Evolutionary conservation across 352 stramenopile species (phyloP), one percentile per base, ranked within the genome.

Genomic region (Pseudoperonospora humuli): DNA sequence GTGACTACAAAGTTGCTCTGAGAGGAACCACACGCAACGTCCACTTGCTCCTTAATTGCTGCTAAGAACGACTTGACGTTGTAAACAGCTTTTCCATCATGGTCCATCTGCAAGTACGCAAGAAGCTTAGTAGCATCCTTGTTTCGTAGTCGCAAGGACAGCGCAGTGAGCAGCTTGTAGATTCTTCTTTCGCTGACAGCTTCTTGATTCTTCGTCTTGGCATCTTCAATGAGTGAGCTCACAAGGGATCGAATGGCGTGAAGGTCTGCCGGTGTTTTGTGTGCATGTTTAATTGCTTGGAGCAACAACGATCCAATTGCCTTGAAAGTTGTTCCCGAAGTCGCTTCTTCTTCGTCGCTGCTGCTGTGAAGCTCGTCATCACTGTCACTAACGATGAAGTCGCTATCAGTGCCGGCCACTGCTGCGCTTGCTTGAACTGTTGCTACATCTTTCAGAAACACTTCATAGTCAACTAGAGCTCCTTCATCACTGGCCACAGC

Each of bases 91-190:
- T 41, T 61, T 4, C 65, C 54, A 20, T 61, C 58, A 6, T 52
- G 39, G n/a, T 68, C 53, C 5, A 35, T 47, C 2, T 48, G 56
- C 11, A 84, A 50, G n/a, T 47, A 70, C 8, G 55, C 15, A 3
- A 87, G 46, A 21, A 87, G 40, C 35, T 64, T 49, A n/a, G 61
- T 43, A 2, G 51, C 66, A n/a, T 87, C 72, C 10, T 64, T 67
- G 32, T 73, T 75, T 21, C 53, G 61, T 24, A 87, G 20, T 7
- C 70, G 67, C 15, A 87, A 29, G 2, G 48, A 50, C 6, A 84
- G 42, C 0, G 39, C 58, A 20, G 67, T 70, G 17, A 87, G 49
- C 0, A 76, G 36, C 24, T 81, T 84, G 60, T 81, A 87, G 13
- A 85, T 42, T 18, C 69, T 78, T 29, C 58, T 61, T 14, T 87